Evolutionary conservation across 768 basidiomycete genomes (phyloP).

Genomic region (Rhizopogon rudus): DNA sequence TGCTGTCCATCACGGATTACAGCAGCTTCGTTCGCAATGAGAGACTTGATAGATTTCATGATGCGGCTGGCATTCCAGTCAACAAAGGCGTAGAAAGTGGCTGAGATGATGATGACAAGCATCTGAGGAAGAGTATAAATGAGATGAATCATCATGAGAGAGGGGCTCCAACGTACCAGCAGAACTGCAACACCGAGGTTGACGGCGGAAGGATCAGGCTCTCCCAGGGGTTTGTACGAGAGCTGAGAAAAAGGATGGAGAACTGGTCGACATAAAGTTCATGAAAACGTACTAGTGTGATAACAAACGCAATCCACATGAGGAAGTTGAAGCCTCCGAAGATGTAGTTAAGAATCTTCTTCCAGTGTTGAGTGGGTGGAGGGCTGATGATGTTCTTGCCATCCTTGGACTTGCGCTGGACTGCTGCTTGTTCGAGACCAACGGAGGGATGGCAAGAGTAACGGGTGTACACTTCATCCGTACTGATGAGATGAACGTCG

Average conservation of each 20-base stretch:
- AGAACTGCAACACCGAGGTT: slow-evolving; percentile 51
- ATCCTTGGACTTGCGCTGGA: slow-evolving; percentile 32
- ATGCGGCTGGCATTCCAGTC: slow-evolving; percentile 46
- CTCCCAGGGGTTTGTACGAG: slow-evolving; percentile 47
- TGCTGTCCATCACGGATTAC: slow-evolving; percentile 47
- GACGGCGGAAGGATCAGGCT: slow-evolving; percentile 32
- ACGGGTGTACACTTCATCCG: slow-evolving; percentile 38
- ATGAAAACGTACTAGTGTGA: slow-evolving; percentile 32
- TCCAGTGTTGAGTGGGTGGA: slow-evolving; percentile 41
- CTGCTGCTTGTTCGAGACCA: slow-evolving; percentile 45
- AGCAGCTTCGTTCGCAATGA: slow-evolving; percentile 55
- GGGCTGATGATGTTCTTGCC: slow-evolving; percentile 48
- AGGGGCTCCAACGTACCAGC: slow-evolving; percentile 30
- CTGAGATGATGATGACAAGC: slow-evolving; percentile 36
- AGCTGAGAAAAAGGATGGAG: slow-evolving; percentile 28
- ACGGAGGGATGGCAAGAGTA: slow-evolving; percentile 36
- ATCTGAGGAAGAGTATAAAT: slow-evolving; percentile 26
- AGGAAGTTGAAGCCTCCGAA: slow-evolving; percentile 57
- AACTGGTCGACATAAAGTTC: background rate
- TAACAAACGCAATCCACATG: slow-evolving; percentile 51
- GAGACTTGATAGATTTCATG: slow-evolving; percentile 53
- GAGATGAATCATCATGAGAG: background rate
- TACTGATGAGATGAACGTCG: slow-evolving; percentile 41
- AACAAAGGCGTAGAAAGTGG: slow-evolving; percentile 45
- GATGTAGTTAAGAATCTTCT: slow-evolving; percentile 47